These are phyloP conservation scores for Gremmenia infestans DNA, from an alignment of 2,329 filamentous ascomycete species.

Conservation along the genomic window DNA sequence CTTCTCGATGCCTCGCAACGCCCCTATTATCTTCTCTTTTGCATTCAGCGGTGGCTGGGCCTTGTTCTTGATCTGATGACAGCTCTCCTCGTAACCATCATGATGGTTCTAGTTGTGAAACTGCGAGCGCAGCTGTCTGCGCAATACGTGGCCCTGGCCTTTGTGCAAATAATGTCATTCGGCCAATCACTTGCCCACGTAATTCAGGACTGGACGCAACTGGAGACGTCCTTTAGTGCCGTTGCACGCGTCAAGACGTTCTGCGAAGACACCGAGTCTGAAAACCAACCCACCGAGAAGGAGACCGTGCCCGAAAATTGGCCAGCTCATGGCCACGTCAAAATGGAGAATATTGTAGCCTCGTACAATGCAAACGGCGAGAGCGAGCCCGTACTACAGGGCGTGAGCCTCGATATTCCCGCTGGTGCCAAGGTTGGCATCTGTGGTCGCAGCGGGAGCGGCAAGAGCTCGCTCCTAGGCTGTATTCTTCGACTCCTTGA, in stretches of 20 bases:
- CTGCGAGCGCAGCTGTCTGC: constrained; percentile 20
- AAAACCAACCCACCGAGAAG: constrained; percentile 34
- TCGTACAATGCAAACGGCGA: neutral
- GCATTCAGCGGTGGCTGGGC: constrained; percentile 53
- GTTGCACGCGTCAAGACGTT: constrained; percentile 16
- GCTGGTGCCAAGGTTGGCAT: constrained; percentile 44
- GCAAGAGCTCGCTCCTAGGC: constrained; percentile 36
- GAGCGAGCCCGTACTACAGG: neutral
- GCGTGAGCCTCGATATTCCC: constrained; percentile 2
- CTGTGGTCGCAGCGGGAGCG: constrained; percentile 37
- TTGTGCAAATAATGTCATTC: constrained; percentile 26
- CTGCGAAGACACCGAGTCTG: constrained; percentile 27
- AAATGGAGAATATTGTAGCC: neutral
- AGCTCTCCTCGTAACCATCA: constrained; percentile 25
- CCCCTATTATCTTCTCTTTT: constrained; percentile 53
- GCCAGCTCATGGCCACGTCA: neutral
- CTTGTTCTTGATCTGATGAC: constrained; percentile 34
- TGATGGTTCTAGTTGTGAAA: constrained; percentile 31
- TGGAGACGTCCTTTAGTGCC: constrained; percentile 24
- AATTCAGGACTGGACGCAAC: constrained; percentile 19
- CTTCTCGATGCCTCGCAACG: constrained; percentile 49
- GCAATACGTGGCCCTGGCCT: constrained; percentile 26
- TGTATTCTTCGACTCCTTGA: constrained; percentile 57
- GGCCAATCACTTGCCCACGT: constrained; percentile 15
- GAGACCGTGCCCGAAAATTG: neutral